Base-by-base conservation (phyloP, 2,329 filamentous ascomycete species). In the Aspergillus sp. region DNA sequence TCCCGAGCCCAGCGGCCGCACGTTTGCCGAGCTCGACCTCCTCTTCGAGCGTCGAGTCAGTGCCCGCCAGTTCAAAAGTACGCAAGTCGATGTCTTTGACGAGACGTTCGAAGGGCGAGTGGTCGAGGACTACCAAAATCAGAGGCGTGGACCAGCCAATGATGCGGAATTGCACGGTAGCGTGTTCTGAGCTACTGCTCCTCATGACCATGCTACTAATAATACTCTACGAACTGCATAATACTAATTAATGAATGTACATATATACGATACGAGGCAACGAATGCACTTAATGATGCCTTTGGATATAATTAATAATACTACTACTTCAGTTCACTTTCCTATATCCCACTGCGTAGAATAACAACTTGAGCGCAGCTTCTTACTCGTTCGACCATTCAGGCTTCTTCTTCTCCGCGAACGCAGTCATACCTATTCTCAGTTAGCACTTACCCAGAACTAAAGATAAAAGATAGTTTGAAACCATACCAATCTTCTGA, bases 401-500 rank as follows among this genome's bases (percentile, higher is more conserved):
- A 0, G 95, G 80, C 83, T 96, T 96, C 80, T 90, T 86, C 86
- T 98, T 98, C 77, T 93, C 90, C 2, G 90, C 89, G 82, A 99
- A 99, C 12, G 95, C 95, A 74, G 88, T 88, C 95, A 98, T 88
- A 12, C 84, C 82, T 81, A 59, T 30, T 38, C n/a, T 20, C 47
- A 47, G 48, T 66, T 56, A 66, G 63, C 48, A 53, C 15, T 45
- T 6, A 3, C 36, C 22, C 13, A 36, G 6, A n/a, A 50, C 8
- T 11, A 17, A 17, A 26, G 12, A 13, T 8, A 42, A 18, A 30
- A n/a, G 18, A 30, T n/a, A 43, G 53, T 6, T 36, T 44, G 6
- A 9, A 45, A 52, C 64, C 78, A 62, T 87, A 75, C 91, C 93
- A 74, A 97, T 90, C 83, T 98, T 99, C 79, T 99, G 95, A 76